Base-by-base conservation (phyloP, 176 grass and related monocot species). In the Carex littledalei region DNA sequence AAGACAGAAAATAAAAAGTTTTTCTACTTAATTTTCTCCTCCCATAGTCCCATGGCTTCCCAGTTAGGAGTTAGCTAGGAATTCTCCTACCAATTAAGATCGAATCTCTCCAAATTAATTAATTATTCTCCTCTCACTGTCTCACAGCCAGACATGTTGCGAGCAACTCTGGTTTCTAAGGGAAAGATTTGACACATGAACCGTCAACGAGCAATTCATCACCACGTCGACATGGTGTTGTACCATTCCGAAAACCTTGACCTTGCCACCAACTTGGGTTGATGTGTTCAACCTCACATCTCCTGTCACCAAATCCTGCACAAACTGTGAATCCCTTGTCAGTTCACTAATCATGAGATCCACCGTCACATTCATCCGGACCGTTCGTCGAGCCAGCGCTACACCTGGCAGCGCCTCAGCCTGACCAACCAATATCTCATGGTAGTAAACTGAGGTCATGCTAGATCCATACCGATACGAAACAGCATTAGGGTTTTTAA, bases 401-500 rank as follows among this genome's bases (percentile, higher is more conserved):
- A 50, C 84, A 11, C 94, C 94, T 0, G 83, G 69, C 0, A 87
- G 86, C 3, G 78, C 90, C n/a, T 29, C 43, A 12, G 87, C 88
- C 57, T 84, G 67, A 17, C 92, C 92, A 8, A 92, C 80, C 85
- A 56, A 49, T 2, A 39, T 81, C 18, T 9, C 84, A 13, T 86
- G 68, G 92, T 94, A 97, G 70, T 87, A 97, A 83, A 97, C 67
- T 60, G 85, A 49, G 39, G 88, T 94, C 67, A 85, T 43, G 86
- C 87, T 92, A 0, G 56, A 54, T 39, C 45, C 50, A 88, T 92
- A 97, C 67, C 78, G 39, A 82, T 94, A 56, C 47, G 87, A 79
- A 56, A 71, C 88, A 29, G 94, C 88, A 88, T 97, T 97, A 53
- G 94, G 94, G 89, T 97, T 97, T 70, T 35, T 84, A 37, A 97